phyloP scores from a whole-genome alignment of 176 grass and related monocot genomes.

The Paspalum vaginatum region DNA sequence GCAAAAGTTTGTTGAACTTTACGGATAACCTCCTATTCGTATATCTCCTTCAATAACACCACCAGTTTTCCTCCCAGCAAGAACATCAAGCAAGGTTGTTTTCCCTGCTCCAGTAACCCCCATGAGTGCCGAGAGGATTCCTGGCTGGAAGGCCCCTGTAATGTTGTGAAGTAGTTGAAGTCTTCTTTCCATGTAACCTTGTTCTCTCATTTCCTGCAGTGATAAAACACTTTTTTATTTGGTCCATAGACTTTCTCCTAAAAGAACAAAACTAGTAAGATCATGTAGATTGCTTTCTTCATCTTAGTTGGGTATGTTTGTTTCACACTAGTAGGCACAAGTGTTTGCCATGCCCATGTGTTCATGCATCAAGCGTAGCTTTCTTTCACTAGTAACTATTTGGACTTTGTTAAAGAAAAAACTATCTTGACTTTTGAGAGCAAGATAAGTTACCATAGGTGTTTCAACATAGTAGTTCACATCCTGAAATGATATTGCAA shows the following conservation, averaged over 20 bases:
- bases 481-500: conserved; percentile 67
- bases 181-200: conserved; percentile 51
- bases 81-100: conserved; percentile 80
- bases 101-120: conserved; percentile 75
- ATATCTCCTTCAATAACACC: conserved; percentile 73
- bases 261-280: too few species aligned
- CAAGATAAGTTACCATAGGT: conserved; percentile 47
- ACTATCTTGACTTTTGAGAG: not conserved
- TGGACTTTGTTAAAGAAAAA: too few species aligned
- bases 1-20: conserved; percentile 72
- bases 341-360: not conserved
- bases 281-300: too few species aligned
- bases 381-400: not conserved
- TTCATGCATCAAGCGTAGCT: not conserved
- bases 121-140: conserved; percentile 69
- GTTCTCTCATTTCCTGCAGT: conserved; percentile 59
- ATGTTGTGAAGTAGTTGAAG: conserved; percentile 73
- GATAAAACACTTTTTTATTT: not conserved
- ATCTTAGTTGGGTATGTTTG: not conserved
- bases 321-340: not conserved
- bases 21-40: conserved; percentile 69
- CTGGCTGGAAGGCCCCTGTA: conserved; percentile 60
- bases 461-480: conserved; percentile 79
- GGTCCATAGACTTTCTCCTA: too few species aligned
- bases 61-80: conserved; percentile 73